phyloP scores from a whole-genome alignment of 768 basidiomycete genomes.

The Agrocybe praecox region DNA sequence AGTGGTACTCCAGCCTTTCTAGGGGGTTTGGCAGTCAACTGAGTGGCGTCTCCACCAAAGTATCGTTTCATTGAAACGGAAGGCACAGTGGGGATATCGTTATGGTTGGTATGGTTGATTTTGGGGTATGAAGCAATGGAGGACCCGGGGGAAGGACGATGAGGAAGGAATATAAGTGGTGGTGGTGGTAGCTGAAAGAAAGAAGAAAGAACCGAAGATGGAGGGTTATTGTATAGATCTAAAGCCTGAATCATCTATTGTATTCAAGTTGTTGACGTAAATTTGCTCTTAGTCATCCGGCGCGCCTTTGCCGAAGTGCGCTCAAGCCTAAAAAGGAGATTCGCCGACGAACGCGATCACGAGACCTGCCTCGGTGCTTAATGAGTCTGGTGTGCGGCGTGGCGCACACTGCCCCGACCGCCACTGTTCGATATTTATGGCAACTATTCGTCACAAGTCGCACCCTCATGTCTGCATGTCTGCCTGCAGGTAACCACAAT shows the following conservation, averaged over 20 bases:
- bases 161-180: background rate
- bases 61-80: background rate
- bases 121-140: background rate
- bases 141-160: background rate
- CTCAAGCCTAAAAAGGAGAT: background rate
- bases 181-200: background rate
- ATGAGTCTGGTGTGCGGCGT: conserved; percentile 2
- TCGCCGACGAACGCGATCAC: conserved; percentile 15
- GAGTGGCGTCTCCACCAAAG: background rate
- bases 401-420: background rate
- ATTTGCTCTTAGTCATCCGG: conserved; percentile 11
- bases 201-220: background rate
- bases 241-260: conserved; percentile 2
- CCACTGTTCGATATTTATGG: conserved; percentile 7
- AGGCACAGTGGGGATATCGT: background rate
- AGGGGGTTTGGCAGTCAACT: background rate
- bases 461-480: background rate
- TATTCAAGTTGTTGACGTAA: background rate
- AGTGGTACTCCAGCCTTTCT: background rate
- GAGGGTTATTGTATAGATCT: background rate
- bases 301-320: conserved; percentile 7
- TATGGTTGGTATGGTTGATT: background rate
- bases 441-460: background rate
- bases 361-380: background rate
- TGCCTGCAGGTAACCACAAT: too few relatives aligned